Evolutionary conservation across 495 filamentous ascomycete genomes (phyloP).

Genomic region (Aspergillus heteromorphus): DNA sequence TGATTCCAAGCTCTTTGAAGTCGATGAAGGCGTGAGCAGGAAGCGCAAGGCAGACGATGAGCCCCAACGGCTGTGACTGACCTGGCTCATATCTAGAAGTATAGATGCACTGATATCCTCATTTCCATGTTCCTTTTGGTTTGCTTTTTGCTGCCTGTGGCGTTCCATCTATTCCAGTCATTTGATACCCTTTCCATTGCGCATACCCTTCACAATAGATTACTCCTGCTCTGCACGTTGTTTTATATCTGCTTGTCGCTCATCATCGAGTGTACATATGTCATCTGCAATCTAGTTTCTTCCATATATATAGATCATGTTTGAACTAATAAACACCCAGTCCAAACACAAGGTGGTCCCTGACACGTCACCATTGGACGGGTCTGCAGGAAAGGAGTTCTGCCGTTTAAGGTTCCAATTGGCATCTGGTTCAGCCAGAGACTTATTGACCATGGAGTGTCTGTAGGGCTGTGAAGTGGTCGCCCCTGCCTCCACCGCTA

Average conservation of each 20-base stretch:
- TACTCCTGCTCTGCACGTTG: no score
- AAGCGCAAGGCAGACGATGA: constrained; percentile 41
- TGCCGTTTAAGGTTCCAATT: background rate
- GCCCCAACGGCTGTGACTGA: constrained; percentile 13
- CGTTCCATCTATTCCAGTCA: background rate
- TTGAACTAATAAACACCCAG: background rate
- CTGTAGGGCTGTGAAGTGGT: no score
- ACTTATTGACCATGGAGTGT: no score
- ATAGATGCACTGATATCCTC: constrained; percentile 14
- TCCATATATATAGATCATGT: background rate
- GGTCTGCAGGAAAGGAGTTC: background rate
- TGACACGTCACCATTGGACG: background rate
- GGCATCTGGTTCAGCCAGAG: background rate
- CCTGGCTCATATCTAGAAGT: constrained; percentile 1
- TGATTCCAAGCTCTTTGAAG: constrained; percentile 29
- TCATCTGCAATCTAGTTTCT: background rate
- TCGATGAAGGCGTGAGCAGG: constrained; percentile 19
- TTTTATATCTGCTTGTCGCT: background rate
- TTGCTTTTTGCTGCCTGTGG: background rate
- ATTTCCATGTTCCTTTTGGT: constrained; percentile 6
- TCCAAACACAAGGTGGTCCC: background rate
- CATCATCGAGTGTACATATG: background rate
- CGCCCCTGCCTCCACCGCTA: no score
- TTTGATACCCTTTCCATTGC: constrained; percentile 11
- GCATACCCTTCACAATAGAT: no score